Conservation (phyloP, 192 early-diverging fungal species). For the Podila clonocystis region DNA sequence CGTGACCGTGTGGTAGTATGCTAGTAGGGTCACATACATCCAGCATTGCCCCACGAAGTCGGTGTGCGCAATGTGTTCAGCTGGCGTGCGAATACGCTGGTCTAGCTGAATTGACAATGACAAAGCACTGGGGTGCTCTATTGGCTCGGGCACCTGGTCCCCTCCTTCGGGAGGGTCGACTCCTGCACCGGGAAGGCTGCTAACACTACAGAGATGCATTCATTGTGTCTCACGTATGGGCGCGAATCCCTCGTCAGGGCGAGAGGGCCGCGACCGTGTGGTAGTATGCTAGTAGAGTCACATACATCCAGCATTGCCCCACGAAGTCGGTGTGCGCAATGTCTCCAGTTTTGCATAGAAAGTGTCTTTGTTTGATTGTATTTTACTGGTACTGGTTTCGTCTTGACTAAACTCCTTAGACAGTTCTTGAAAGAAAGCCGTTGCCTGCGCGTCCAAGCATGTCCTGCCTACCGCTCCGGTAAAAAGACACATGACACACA, state of each 20-base stretch:
- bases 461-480: too few relatives aligned
- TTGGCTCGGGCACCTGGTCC: conserved; percentile 23
- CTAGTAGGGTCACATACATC: conserved; percentile 21
- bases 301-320: conserved; percentile 20
- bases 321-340: conserved; percentile 24
- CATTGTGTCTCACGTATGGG: conserved; percentile 21
- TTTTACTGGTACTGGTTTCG: background rate
- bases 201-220: conserved; percentile 27
- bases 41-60: conserved; percentile 26
- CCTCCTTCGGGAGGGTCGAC: conserved; percentile 13
- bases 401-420: background rate
- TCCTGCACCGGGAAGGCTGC: conserved; percentile 29
- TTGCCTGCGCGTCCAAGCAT: background rate
- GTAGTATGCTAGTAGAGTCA: conserved; percentile 31
- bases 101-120: too few relatives aligned
- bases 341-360: background rate
- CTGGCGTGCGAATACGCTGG: too few relatives aligned
- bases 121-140: too few relatives aligned
- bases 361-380: conserved; percentile 4
- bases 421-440: background rate
- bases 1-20: conserved; percentile 29
- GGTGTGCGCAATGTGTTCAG: conserved; percentile 14
- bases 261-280: conserved; percentile 29
- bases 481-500: too few relatives aligned
- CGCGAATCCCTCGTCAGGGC: conserved; percentile 28